Evolutionary conservation across 2,329 filamentous ascomycete species (phyloP), one percentile per base, ranked within the genome.

Genomic region (Alternaria arbusti): DNA sequence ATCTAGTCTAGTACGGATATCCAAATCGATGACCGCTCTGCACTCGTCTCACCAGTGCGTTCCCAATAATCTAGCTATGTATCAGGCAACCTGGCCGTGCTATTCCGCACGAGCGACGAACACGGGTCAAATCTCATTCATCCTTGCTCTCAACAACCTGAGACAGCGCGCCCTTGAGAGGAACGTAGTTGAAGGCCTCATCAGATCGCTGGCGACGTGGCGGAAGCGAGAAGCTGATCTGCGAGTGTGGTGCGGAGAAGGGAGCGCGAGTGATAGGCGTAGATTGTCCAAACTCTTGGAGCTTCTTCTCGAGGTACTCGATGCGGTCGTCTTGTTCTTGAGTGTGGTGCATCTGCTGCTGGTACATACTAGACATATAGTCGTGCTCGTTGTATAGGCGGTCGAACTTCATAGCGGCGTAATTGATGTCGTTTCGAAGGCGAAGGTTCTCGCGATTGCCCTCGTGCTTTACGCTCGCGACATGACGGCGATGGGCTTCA

Each of bases 251-350:
- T 30, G 69, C 68, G 17, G 63, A 70, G 40, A 65, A 65, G 1
- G 68, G 68, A 17, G 49, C n/a, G 6, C 23, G 44, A n/a, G 28
- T 17, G 6, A 22, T 13, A 5, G 44, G 56, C 13, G 57, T 58
- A 8, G 20, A 25, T 11, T 61, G 57, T 10, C 63, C 59, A 8
- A 57, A 61, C 54, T 79, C 76, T 36, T 69, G 63, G 2, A 78
- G 55, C 62, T 68, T 76, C 12, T 57, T 61, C 30, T 78, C 68
- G 17, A 80, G 70, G 11, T 78, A 76, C 4, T 59, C 50, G 51
- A 79, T 75, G 20, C 72, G 74, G n/a, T 65, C 63, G 22, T 73
- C 70, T 45, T 70, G 73, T 61, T 78, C 76, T 28, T 70, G 59
- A 22, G 54, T 59, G 32, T 25, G 28, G 47, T 57, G 69, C 44